A percentile compares a stretch with the other conserved stretches of the same genome.
These are phyloP conservation scores for Jaenimonas drosophilae DNA, from an alignment of 208 protist genomes.

Conservation along the genomic window DNA sequence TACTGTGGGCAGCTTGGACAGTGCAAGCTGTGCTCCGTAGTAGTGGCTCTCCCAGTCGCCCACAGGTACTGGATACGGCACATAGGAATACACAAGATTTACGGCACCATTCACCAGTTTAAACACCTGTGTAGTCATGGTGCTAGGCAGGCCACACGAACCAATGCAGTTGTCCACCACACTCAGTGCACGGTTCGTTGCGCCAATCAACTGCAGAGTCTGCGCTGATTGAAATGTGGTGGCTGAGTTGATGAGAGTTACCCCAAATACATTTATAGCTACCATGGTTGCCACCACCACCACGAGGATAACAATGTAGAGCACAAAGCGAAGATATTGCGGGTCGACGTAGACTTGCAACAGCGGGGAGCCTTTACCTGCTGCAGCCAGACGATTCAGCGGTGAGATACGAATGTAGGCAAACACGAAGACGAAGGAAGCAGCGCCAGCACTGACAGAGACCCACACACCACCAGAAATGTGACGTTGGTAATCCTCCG, in stretches of 20 bases:
- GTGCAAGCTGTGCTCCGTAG: neutral
- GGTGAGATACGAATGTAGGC: neutral
- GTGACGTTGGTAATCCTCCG: neutral
- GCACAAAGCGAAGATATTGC: neutral
- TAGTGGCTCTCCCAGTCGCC: neutral
- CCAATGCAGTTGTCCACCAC: neutral
- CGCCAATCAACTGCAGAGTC: neutral
- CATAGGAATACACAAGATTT: neutral
- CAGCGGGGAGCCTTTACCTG: neutral
- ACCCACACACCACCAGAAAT: neutral
- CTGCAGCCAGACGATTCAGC: neutral
- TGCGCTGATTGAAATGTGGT: neutral
- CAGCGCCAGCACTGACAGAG: neutral
- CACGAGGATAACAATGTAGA: neutral
- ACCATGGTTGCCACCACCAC: neutral
- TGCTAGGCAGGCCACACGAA: neutral
- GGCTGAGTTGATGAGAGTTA: neutral
- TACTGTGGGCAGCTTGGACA: neutral
- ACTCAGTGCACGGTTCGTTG: neutral
- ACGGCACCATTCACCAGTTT: neutral
- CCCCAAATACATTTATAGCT: neutral
- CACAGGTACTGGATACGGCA: neutral
- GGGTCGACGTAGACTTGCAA: neutral
- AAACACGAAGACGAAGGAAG: neutral
- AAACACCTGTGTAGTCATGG: neutral